Evolutionary conservation across 495 filamentous ascomycete genomes (phyloP), one percentile per base, ranked within the genome.

Genomic region (Gamarada debralockiae): DNA sequence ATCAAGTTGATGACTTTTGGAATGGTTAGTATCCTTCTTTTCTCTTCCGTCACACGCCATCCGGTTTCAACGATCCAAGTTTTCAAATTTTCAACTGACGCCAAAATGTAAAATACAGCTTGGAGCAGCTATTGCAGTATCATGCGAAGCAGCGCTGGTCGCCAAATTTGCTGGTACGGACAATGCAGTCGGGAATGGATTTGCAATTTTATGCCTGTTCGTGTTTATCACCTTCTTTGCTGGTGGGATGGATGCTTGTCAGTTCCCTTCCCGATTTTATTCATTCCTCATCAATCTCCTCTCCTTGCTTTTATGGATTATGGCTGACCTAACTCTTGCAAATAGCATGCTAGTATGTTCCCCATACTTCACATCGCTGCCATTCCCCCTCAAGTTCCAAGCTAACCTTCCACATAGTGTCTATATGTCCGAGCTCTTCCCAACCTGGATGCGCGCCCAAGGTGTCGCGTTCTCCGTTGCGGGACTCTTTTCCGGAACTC

Each of bases 351-450:
- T 36, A 48, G 37, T 40, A 15, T 6, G 37, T 17, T 4, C 33
- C 5, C 14, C n/a, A 21, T 29, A 4, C 27, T 5, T 29, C 27
- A 5, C 27, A 29, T 29, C 27, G 27, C 18, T 20, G n/a, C 36
- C 18, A 39, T 5, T 39, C 36, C 18, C 36, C 4, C 40, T 43
- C 23, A 49, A 24, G 25, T 52, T 49, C 21, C 39, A 46, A 23
- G 44, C 52, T 20, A 57, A 61, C 37, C 4, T 5, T n/a, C n/a
- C 4, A 5, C 37, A 17, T 60, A 60, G 63, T 55, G 62, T 63
- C 1, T 67, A 67, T 27, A 57, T 59, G 3, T 60, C 60, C 2
- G 64, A 67, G 47, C 65, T 67, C 27, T 67, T 67, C 51, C 62
- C 62, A 10, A 67, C 57, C 3, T 55, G 59, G 31, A 63, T 63